Evolutionary conservation across 108 stramenopile genomes (phyloP).

Genomic region (Cyclotella kingstonii): DNA sequence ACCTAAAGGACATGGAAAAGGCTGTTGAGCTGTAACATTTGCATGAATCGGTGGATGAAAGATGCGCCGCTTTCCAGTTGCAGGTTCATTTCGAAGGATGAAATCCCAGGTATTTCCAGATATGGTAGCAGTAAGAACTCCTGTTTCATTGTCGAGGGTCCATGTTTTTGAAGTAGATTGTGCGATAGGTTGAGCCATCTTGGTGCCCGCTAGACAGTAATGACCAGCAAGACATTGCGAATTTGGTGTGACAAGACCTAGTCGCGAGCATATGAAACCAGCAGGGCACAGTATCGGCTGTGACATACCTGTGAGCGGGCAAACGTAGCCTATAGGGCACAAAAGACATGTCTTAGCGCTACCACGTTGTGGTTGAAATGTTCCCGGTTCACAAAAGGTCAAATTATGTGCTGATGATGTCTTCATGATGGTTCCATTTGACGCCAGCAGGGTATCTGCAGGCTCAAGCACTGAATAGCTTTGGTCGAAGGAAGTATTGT

Average conservation of each 20-base stretch:
- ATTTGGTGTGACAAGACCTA: constrained; percentile 47
- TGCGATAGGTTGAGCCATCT: constrained; percentile 23
- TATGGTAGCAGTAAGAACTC: constrained; percentile 24
- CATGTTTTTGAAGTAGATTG: constrained; percentile 6
- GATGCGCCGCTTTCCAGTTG: constrained; percentile 27
- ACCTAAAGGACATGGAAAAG: constrained; percentile 74
- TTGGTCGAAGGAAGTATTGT: constrained; percentile 24
- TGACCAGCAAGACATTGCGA: constrained; percentile 65
- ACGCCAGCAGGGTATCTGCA: constrained; percentile 16
- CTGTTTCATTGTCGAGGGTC: constrained; percentile 33
- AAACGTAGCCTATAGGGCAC: constrained; percentile 77
- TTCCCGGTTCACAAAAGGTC: constrained; percentile 73
- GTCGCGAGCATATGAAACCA: constrained; percentile 65
- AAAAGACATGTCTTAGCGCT: constrained; percentile 37
- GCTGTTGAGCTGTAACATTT: constrained; percentile 50
- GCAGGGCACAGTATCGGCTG: constrained; percentile 60
- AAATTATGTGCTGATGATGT: constrained; percentile 41
- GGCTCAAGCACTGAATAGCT: constrained; percentile 10
- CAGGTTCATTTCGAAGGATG: constrained; percentile 18
- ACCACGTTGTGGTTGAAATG: constrained; percentile 68
- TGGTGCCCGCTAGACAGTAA: constrained; percentile 62
- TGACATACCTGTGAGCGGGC: constrained; percentile 62
- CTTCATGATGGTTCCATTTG: constrained; percentile 51
- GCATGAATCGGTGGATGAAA: constrained; percentile 21
- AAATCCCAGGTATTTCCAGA: constrained; percentile 25